Conservation (phyloP, 164 flowering plant species). For the Nymphaea colorata region DNA sequence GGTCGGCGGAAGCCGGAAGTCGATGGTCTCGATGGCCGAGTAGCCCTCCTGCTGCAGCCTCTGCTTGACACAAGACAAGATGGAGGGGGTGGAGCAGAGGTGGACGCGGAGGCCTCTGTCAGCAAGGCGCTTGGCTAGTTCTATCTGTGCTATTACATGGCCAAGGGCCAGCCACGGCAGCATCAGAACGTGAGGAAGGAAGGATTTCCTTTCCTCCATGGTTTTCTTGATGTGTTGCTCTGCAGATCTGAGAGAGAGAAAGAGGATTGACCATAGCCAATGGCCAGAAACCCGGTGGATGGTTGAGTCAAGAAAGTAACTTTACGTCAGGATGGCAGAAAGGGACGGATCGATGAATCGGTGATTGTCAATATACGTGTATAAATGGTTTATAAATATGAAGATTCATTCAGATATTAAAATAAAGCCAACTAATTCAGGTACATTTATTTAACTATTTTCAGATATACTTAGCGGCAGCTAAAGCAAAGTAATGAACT, state of each 20-base stretch:
- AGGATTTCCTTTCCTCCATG: neutral
- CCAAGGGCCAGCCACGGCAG: slow-evolving; percentile 31
- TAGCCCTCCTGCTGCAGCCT: neutral
- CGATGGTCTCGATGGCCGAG: slow-evolving; percentile 6
- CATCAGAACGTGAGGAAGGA: neutral
- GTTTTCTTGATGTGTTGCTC: too few species aligned
- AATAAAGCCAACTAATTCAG: too few species aligned
- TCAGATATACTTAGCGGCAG: too few species aligned
- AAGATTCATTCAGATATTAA: too few species aligned
- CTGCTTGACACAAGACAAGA: slow-evolving; percentile 18
- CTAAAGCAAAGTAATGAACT: too few species aligned
- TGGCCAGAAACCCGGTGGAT: too few species aligned
- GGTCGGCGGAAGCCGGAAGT: slow-evolving; percentile 12
- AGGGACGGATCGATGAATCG: too few species aligned
- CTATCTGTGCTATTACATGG: slow-evolving; percentile 27
- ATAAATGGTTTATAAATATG: too few species aligned
- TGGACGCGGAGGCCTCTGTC: slow-evolving; percentile 9
- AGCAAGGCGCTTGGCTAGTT: slow-evolving; percentile 28
- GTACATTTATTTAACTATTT: too few species aligned
- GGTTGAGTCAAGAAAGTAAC: neutral
- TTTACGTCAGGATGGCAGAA: too few species aligned
- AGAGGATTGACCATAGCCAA: neutral
- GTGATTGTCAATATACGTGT: too few species aligned
- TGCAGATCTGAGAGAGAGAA: neutral
- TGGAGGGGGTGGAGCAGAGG: slow-evolving; percentile 35